Evolutionary conservation across 139 green algal genomes (phyloP).

Genomic region (Chlamydomonas eustigma): DNA sequence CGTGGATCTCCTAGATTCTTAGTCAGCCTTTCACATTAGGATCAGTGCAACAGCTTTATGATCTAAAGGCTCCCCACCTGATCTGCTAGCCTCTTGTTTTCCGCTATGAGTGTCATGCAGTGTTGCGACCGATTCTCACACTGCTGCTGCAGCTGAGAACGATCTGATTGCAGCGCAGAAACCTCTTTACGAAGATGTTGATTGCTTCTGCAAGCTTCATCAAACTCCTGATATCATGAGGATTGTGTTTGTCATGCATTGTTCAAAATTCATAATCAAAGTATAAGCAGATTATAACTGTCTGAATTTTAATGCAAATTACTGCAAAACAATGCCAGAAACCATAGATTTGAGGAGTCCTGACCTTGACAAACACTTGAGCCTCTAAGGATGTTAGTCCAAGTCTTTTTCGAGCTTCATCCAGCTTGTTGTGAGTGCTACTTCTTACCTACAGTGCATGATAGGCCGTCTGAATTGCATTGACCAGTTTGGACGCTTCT

Average conservation of each 20-base stretch:
- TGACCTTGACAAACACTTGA: conserved; percentile 7
- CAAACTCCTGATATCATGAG: not conserved
- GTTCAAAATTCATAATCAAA: not conserved
- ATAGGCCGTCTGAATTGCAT: too few species aligned
- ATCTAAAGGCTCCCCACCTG: conserved; percentile 21
- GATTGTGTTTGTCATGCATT: not conserved
- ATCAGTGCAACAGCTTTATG: not conserved
- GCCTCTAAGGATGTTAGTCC: not conserved
- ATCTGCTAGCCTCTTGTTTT: conserved; percentile 44
- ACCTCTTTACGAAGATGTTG: not conserved
- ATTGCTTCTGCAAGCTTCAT: not conserved
- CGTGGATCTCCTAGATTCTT: too few species aligned
- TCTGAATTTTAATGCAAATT: not conserved
- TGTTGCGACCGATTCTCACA: conserved; percentile 36
- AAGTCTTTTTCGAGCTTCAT: not conserved
- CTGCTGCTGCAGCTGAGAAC: conserved; percentile 27
- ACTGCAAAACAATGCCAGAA: not conserved
- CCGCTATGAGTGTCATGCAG: conserved; percentile 45
- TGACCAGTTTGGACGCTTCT: too few species aligned
- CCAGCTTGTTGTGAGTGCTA: conserved; percentile 6
- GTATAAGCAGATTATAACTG: not conserved
- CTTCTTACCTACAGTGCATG: not conserved
- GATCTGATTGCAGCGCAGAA: not conserved
- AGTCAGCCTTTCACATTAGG: too few species aligned
- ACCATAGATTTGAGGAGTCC: not conserved